Evolutionary conservation across 1,139 yeast species (phyloP).

Genomic region (Spathaspora sp.): DNA sequence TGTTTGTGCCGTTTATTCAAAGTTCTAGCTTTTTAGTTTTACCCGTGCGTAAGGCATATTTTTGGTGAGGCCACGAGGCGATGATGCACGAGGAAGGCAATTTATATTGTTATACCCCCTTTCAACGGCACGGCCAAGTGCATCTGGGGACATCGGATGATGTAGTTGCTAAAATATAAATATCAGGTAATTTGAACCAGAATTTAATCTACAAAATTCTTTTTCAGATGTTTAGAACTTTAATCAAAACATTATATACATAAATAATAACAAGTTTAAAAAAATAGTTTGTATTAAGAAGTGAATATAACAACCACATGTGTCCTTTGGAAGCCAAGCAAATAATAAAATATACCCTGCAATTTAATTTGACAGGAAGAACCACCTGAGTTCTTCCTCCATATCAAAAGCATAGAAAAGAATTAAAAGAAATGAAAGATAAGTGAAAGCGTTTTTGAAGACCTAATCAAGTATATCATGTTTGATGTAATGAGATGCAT

Average conservation of each 20-base stretch:
- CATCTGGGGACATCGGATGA: background rate
- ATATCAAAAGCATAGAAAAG: background rate
- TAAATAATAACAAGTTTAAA: background rate
- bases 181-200: background rate
- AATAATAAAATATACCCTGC: constrained; percentile 1
- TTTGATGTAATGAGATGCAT: constrained; percentile 8
- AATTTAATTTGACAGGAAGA: background rate
- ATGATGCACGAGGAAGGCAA: constrained; percentile 1
- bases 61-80: background rate
- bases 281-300: background rate
- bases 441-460: background rate
- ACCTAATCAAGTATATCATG: constrained; percentile 4
- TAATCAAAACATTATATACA: background rate
- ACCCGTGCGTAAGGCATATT: background rate
- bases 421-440: background rate
- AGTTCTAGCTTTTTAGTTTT: background rate
- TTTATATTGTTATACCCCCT: background rate
- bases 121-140: background rate
- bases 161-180: background rate
- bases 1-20: background rate
- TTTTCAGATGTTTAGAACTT: background rate
- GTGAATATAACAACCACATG: background rate
- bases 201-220: background rate
- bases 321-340: background rate
- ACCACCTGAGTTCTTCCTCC: background rate